A percentile compares a stretch with the other conserved stretches of the same genome.
Evolutionary conservation across 306 rosid genomes (phyloP).

Genomic region (Ormosia semicastrata): DNA sequence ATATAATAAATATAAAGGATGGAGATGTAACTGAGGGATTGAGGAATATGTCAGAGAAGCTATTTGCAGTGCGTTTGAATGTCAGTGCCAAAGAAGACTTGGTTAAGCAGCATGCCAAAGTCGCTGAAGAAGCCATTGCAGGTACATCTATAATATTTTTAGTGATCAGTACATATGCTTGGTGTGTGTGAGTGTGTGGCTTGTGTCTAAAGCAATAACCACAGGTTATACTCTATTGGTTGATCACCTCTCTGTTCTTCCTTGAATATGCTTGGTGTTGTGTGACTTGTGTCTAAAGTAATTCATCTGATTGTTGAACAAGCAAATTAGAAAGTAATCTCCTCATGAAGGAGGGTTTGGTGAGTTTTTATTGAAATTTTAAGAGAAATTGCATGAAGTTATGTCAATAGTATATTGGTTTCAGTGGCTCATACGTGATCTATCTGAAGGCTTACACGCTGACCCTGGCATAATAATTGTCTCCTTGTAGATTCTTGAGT

Average conservation of each 20-base stretch:
- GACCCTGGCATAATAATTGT: not conserved
- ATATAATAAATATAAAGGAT: constrained; percentile 25
- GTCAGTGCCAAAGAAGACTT: constrained; percentile 90
- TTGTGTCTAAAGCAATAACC: not conserved
- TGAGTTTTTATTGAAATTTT: not conserved
- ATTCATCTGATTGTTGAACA: not conserved
- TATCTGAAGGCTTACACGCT: constrained; percentile 1
- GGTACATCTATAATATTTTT: constrained; percentile 42
- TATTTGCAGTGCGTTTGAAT: constrained; percentile 81
- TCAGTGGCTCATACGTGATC: constrained; percentile 12
- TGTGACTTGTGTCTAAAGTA: not conserved
- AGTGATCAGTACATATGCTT: not conserved
- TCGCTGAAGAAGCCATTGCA: constrained; percentile 99
- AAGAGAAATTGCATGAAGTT: not conserved
- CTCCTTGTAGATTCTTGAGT: not conserved
- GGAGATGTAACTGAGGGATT: constrained; percentile 40
- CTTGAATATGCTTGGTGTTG: not conserved
- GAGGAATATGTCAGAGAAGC: constrained; percentile 61
- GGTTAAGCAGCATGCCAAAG: constrained; percentile 94
- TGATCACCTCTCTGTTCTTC: constrained; percentile 5
- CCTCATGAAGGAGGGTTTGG: not conserved
- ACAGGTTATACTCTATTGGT: constrained; percentile 2
- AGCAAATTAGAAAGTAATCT: constrained; percentile 1
- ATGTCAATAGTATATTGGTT: not conserved
- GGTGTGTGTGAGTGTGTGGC: too few species aligned